These are phyloP conservation scores for Jamesozyma piceae DNA, from an alignment of 805 yeast species.

Conservation along the genomic window DNA sequence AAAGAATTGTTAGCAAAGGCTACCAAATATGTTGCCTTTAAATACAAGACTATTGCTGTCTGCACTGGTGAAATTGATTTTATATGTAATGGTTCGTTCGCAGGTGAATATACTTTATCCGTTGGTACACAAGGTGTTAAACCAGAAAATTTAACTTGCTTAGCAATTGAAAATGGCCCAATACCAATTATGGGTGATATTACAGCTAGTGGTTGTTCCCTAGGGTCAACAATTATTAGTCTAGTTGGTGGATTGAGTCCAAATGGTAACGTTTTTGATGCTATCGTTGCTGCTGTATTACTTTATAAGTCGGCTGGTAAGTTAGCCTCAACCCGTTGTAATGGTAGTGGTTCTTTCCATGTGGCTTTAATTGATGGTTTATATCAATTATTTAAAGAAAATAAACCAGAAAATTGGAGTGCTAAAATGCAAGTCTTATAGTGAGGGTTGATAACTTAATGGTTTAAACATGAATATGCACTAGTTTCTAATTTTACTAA, in stretches of 20 bases:
- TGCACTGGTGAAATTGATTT: conserved; percentile 57
- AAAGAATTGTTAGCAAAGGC: conserved; percentile 30
- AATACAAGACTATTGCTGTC: conserved; percentile 52
- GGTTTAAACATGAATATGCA: no score
- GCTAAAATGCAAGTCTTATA: conserved; percentile 5
- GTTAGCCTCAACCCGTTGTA: conserved; percentile 35
- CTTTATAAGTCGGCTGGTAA: conserved; percentile 56
- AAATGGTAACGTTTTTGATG: conserved; percentile 31
- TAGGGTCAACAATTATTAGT: conserved; percentile 64
- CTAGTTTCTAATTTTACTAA: no score
- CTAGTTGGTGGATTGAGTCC: conserved; percentile 39
- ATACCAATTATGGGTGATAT: conserved; percentile 51
- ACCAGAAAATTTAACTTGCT: conserved; percentile 22
- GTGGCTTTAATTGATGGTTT: conserved; percentile 25
- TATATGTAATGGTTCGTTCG: conserved; percentile 38
- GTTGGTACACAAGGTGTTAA: conserved; percentile 11
- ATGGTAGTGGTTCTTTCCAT: conserved; percentile 32
- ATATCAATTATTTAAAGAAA: conserved; percentile 18
- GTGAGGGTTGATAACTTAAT: no score
- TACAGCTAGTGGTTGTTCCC: conserved; percentile 78
- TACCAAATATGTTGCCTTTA: conserved; percentile 42
- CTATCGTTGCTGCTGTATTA: conserved; percentile 46
- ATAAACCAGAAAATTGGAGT: conserved; percentile 23
- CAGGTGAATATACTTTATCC: conserved; percentile 17
- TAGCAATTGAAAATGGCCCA: conserved; percentile 44